A percentile compares a stretch with the other conserved stretches of the same genome.
phyloP scores from a whole-genome alignment of 352 stramenopile genomes.

The Phytopythium kandeliae region DNA sequence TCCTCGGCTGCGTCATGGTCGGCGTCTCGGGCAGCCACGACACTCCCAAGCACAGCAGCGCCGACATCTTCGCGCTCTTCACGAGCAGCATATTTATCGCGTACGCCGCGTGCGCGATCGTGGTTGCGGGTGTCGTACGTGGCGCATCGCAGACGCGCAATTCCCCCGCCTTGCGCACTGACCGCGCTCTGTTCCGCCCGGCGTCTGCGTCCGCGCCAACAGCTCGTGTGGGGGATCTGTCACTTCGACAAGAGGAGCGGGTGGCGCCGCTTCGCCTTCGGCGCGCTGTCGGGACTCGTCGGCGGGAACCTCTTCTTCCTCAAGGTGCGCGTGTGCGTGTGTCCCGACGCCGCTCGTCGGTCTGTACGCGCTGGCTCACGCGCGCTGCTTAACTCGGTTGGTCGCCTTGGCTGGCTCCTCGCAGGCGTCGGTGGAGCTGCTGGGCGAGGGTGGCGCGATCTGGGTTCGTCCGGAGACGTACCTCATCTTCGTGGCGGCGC shows the following conservation, averaged over 20 bases:
- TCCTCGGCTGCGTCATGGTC: slow-evolving; percentile 70
- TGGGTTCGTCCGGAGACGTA: slow-evolving; percentile 71
- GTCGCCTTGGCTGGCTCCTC: slow-evolving; percentile 1
- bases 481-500: slow-evolving; percentile 53
- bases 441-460: slow-evolving; percentile 63
- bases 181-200: not conserved
- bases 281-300: slow-evolving; percentile 69
- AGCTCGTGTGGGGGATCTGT: slow-evolving; percentile 75
- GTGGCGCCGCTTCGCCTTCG: slow-evolving; percentile 77
- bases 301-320: slow-evolving; percentile 86
- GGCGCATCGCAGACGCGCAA: not conserved
- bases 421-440: slow-evolving; percentile 75
- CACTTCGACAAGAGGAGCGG: slow-evolving; percentile 56
- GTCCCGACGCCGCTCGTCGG: too few relatives aligned
- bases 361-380: too few relatives aligned
- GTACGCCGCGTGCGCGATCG: slow-evolving; percentile 47
- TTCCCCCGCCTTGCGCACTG: not conserved
- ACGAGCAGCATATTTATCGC: slow-evolving; percentile 62
- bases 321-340: slow-evolving; percentile 65
- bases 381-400: too few relatives aligned
- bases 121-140: slow-evolving; percentile 38
- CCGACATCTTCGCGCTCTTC: slow-evolving; percentile 79
- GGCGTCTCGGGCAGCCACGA: slow-evolving; percentile 76
- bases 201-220: not conserved
- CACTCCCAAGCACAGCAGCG: slow-evolving; percentile 67